Evolutionary conservation across 805 yeast species (phyloP).

Genomic region (Clavispora phyllophila): DNA sequence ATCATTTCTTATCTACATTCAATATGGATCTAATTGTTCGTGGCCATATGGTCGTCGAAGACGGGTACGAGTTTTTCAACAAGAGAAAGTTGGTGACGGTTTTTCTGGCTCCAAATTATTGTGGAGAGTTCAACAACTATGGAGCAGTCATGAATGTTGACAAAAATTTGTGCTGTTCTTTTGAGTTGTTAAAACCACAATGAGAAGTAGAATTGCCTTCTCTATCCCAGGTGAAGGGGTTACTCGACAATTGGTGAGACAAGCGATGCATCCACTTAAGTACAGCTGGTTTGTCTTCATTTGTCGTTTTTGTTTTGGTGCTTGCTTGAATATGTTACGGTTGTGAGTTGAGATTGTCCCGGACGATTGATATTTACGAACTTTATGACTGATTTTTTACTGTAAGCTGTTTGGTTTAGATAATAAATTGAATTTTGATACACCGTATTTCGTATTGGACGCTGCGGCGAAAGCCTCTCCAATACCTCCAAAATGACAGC

Average conservation of each 20-base stretch:
- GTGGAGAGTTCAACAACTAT: slow-evolving; percentile 77
- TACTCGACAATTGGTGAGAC: too few species aligned
- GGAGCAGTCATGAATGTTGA: slow-evolving; percentile 78
- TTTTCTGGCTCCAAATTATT: slow-evolving; percentile 79
- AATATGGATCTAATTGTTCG: slow-evolving; percentile 73
- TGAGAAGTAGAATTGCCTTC: slow-evolving; percentile 1
- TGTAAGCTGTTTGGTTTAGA: neutral
- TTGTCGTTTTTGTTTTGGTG: neutral
- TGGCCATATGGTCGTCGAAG: slow-evolving; percentile 89
- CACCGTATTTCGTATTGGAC: neutral
- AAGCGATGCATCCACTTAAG: too few species aligned
- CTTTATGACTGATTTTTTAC: neutral
- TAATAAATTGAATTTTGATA: neutral
- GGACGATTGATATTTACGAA: slow-evolving; percentile 1
- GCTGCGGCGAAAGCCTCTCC: too few species aligned
- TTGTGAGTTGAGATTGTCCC: neutral
- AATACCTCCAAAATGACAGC: too few species aligned
- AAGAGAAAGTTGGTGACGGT: slow-evolving; percentile 71
- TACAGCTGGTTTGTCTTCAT: too few species aligned
- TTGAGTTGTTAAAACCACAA: slow-evolving; percentile 62
- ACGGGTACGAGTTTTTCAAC: slow-evolving; percentile 79
- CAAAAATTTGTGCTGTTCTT: slow-evolving; percentile 62
- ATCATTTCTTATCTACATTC: slow-evolving; percentile 58
- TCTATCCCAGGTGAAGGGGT: too few species aligned
- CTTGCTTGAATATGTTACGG: neutral